Conservation (phyloP, 2,329 filamentous ascomycete genomes). For the Chaetomiaceae sp. region DNA sequence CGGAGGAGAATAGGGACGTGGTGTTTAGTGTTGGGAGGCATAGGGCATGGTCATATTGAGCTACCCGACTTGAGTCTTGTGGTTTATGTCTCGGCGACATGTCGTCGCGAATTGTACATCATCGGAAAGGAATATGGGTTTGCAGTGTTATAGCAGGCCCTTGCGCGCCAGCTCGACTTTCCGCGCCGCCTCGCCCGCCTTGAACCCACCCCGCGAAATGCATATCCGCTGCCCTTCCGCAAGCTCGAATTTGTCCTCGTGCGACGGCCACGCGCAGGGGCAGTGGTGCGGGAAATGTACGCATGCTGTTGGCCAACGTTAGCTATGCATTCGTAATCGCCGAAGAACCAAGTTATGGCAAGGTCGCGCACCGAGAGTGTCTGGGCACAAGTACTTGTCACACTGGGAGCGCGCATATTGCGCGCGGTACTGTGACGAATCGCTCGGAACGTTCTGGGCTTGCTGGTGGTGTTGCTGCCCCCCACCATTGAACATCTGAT, state of each 20-base stretch:
- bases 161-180: slow-evolving; percentile 79
- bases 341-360: too few relatives aligned
- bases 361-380: slow-evolving; percentile 58
- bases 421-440: slow-evolving; percentile 67
- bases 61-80: neutral
- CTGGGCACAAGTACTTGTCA: slow-evolving; percentile 90
- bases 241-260: slow-evolving; percentile 74
- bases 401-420: slow-evolving; percentile 63
- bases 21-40: neutral
- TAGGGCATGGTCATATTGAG: neutral
- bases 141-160: slow-evolving; percentile 56
- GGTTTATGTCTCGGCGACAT: neutral
- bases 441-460: slow-evolving; percentile 77
- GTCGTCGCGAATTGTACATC: neutral
- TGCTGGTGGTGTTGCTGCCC: slow-evolving; percentile 49
- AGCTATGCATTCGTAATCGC: neutral
- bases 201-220: slow-evolving; percentile 70
- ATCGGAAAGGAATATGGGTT: neutral
- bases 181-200: slow-evolving; percentile 63
- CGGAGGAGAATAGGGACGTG: neutral
- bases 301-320: slow-evolving; percentile 53
- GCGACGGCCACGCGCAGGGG: slow-evolving; percentile 74
- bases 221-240: slow-evolving; percentile 70
- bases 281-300: slow-evolving; percentile 97
- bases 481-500: slow-evolving; percentile 81